Evolutionary conservation across 2,329 filamentous ascomycete species (phyloP).

Genomic region (Colletotrichum viniferum): DNA sequence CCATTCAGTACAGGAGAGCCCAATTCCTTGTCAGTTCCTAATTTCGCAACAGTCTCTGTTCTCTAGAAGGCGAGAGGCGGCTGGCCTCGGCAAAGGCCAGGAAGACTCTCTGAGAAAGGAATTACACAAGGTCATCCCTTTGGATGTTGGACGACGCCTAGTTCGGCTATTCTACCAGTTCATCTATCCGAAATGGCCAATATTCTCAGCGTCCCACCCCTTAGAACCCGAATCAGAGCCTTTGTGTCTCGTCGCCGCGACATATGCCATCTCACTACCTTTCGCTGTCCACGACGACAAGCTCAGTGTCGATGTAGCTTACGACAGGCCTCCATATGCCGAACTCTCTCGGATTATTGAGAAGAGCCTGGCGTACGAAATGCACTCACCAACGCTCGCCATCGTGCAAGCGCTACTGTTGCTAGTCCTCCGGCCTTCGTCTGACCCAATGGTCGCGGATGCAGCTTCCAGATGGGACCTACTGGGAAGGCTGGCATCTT

Average conservation of each 20-base stretch:
- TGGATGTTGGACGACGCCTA: background rate
- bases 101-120: background rate
- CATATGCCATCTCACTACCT: slow-evolving; percentile 22
- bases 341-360: slow-evolving; percentile 21
- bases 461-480: slow-evolving; percentile 19
- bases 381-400: slow-evolving; percentile 20
- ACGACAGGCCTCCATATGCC: slow-evolving; percentile 23
- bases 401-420: background rate
- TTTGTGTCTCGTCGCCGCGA: slow-evolving; percentile 13
- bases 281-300: slow-evolving; percentile 25
- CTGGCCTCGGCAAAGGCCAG: background rate
- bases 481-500: slow-evolving; percentile 16
- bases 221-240: background rate
- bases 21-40: slow-evolving; percentile 21
- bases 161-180: background rate
- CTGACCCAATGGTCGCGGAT: slow-evolving; percentile 24
- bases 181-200: background rate
- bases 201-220: background rate
- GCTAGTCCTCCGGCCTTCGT: slow-evolving; percentile 10
- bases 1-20: slow-evolving; percentile 17
- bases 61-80: slow-evolving; percentile 16
- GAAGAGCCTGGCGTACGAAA: slow-evolving; percentile 6
- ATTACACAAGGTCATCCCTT: background rate
- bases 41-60: slow-evolving; percentile 19
- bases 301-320: slow-evolving; percentile 25